phyloP scores from a whole-genome alignment of 768 basidiomycete species.

The Boletus vinaceobasis region DNA sequence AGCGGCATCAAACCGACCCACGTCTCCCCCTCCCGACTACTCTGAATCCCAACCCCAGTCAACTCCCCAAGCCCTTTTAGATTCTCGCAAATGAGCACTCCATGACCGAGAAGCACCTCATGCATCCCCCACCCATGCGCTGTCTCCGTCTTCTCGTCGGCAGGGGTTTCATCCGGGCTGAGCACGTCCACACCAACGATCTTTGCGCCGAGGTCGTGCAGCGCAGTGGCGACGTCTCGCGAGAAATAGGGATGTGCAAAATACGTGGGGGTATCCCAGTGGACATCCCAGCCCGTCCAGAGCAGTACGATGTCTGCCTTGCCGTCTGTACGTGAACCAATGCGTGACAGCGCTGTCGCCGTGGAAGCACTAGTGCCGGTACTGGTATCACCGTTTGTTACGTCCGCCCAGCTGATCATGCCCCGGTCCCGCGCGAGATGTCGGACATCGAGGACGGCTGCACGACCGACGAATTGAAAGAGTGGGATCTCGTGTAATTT shows the following conservation, averaged over 20 bases:
- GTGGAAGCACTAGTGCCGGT: neutral
- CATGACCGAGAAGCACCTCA: constrained; percentile 54
- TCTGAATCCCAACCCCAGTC: constrained; percentile 11
- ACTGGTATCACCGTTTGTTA: neutral
- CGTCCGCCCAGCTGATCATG: constrained; percentile 51
- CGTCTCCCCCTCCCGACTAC: constrained; percentile 23
- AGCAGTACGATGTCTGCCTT: constrained; percentile 47
- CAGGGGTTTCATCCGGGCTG: constrained; percentile 61
- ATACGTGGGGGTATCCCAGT: constrained; percentile 51
- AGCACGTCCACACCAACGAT: constrained; percentile 63
- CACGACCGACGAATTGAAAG: constrained; percentile 50
- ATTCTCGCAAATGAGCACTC: constrained; percentile 70
- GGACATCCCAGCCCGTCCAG: constrained; percentile 64
- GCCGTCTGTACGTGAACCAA: constrained; percentile 25
- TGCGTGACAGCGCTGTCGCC: constrained; percentile 4
- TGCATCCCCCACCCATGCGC: constrained; percentile 49
- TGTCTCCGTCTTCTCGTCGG: constrained; percentile 6
- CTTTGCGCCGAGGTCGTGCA: constrained; percentile 50
- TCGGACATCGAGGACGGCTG: constrained; percentile 53
- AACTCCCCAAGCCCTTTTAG: constrained; percentile 51
- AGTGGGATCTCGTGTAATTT: constrained; percentile 60
- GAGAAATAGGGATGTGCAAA: constrained; percentile 64
- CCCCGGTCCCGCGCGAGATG: constrained; percentile 38
- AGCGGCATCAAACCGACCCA: constrained; percentile 58
- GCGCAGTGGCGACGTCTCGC: constrained; percentile 45